Evolutionary conservation across 768 basidiomycete species (phyloP), one percentile per base, ranked within the genome.

Genomic region (Psilocybe cubensis): DNA sequence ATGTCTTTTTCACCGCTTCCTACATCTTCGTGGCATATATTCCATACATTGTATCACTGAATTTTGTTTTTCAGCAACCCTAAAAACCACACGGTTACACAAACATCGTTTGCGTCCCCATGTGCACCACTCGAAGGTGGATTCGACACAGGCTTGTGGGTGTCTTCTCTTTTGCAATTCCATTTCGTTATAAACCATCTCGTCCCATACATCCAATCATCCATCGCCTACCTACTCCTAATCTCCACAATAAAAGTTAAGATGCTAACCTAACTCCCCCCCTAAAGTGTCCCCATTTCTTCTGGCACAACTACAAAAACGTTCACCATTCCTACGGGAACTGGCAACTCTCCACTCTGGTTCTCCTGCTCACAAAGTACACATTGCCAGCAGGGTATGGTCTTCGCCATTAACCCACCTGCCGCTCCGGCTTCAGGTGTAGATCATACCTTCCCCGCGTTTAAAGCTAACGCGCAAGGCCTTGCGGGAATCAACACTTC

Each of bases 311-410:
- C 18, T 1, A 18, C 38, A 1, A 52, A 40, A 28, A 52, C 50
- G 17, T 52, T 24, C 24, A 52, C 50, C 50, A 24, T 52, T 3
- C 50, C 50, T 0, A 10, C 50, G 3, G 50, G 50, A 14, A 25
- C 50, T 3, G 23, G 33, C 2, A 38, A 35, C 18, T 17, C 10
- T 3, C 50, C 50, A 2, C 50, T 52, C 7, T 52, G 50, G 50
- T 52, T 52, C 38, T 52, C 35, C 50, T 52, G 50, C 50, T 11
- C 20, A 0, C 50, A 52, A 27, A 24, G 23, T 0, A 40, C 35
- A 8, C 50, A 52, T 9, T 52, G 50, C 33, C 50, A 52, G 25
- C 50, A 38, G 10, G 50, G 50, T 12, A 52, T 52, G 50, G 50
- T 52, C 9, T 52, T 52, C 38, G 50, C 50, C 33, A 11, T 52